Base-by-base conservation (phyloP, 441 rosid species). In the Capsella rubella region DNA sequence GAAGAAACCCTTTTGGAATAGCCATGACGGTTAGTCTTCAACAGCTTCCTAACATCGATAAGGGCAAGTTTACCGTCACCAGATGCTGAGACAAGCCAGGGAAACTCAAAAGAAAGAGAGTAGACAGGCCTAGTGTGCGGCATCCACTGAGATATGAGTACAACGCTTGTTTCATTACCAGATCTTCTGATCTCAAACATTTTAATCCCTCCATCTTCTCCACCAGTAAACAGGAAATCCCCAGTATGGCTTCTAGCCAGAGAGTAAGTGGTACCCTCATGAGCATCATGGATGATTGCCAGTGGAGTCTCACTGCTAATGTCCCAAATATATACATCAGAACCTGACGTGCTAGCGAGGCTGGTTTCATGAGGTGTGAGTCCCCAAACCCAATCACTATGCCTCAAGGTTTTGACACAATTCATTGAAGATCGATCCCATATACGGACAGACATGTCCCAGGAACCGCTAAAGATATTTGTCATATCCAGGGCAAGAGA, bases 41-140 rank as follows among this genome's bases (percentile, higher is more conserved):
- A 71, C 81, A 92, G 72, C 83, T 90, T 95, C 67, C 97, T 85
- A 21, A 92, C 93, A 70, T 92, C 93, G 11, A 95, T 85, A 12
- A 95, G 84, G 0, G 97, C 84, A 31, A 95, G 86, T 70, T 87
- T 90, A 43, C 97, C 97, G 7, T 95, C 97, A 72, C 90, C 79
- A 15, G 97, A 88, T 60, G 97, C 92, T 40, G 97, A 90, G 73
- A 94, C 95, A 72, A 94, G 97, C 99, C 99, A 94, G 5, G 99
- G 99, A 74, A 92, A 94, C 86, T 94, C 97, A 58, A 94, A 92
- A 6, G 97, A 90, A 64, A 94, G 90, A 49, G 95, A 85, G 70
- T 87, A 57, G 4, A 94, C 89, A 46, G 97, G 87, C 59, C 97
- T 93, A 8, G 89, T 69, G 78, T 92, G 97, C 64, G 97, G 92